Evolutionary conservation across 2,329 filamentous ascomycete genomes (phyloP).

Genomic region (Colletotrichum horii): DNA sequence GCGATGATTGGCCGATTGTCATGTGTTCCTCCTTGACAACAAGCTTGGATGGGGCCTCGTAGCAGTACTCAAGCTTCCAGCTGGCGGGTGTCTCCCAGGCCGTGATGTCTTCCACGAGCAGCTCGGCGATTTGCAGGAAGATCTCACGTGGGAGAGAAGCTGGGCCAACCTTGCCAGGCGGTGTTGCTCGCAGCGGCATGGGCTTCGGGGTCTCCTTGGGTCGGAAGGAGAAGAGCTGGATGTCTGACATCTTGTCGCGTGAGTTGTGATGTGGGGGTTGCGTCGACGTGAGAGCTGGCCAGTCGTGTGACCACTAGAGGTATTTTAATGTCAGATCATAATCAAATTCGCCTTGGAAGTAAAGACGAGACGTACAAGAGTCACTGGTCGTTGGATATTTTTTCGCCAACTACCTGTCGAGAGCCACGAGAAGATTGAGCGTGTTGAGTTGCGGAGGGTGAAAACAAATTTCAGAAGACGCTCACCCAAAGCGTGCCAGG

Average conservation of each 20-base stretch:
- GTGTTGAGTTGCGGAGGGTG: not conserved
- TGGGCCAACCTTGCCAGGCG: not conserved
- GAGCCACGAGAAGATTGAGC: not conserved
- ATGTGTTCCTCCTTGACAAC: rapidly evolving
- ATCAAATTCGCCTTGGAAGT: not conserved
- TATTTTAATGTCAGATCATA: not conserved
- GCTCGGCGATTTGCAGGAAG: not conserved
- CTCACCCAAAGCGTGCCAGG: not conserved
- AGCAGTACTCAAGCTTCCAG: not conserved
- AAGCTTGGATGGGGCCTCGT: not conserved
- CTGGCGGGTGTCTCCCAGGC: not conserved
- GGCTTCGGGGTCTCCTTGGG: not conserved
- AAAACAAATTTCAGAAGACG: not conserved
- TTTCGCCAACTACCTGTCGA: not conserved
- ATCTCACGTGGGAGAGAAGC: not conserved
- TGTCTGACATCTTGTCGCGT: not conserved
- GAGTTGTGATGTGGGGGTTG: not conserved
- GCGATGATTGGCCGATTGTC: not conserved
- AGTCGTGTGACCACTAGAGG: not conserved
- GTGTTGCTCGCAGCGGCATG: not conserved
- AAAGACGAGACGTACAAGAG: not conserved
- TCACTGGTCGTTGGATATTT: rapidly evolving
- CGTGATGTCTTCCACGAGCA: not conserved
- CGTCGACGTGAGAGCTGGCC: not conserved
- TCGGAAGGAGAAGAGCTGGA: not conserved